Base-by-base conservation (phyloP, 805 yeast species). In the Myxozyma monticola region DNA sequence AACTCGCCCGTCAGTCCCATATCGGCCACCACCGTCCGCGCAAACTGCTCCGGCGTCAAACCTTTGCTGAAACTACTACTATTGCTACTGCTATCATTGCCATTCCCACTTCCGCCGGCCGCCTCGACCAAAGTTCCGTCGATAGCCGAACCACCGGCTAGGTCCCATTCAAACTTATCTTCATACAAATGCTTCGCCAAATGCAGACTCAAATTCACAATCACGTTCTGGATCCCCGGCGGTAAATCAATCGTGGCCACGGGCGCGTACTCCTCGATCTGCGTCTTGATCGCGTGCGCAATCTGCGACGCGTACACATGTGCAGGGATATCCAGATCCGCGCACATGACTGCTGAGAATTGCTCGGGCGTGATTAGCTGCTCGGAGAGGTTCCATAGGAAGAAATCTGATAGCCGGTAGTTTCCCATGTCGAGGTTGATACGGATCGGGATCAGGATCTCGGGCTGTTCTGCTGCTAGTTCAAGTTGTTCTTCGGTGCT, bases 151-250 rank as follows among this genome's bases (percentile, higher is more conserved):
- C 20, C 40, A 8, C 38, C 21, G 15, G 63, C 63, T 37, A 93
- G 72, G 63, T 93, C 95, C 98, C 98, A 91, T 68, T 93, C 98
- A 57, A 93, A 84, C 65, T 85, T 85, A 68, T 93, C 99, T 60
- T 89, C 96, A 62, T 83, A 89, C 36, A 90, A 76, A 60, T 83
- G 83, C 64, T 86, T 86, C 57, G 89, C 88, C 54, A 93, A 71
- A 63, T 85, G 88, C 42, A 93, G 86, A 14, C 91, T 82, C 33
- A 93, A 69, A 57, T 88, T 86, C 30, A 93, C 77, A 2, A 93
- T 77, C 1, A 86, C 95, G 62, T 86, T 93, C 25, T 83, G 70
- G 46, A 79, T 82, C 37, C 76, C 75, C n/a, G 47, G 42, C 8
- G 63, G 91, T 24, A 88, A 74, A 45, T 81, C 81, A 28, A 86